Evolutionary conservation across 305 asterid species (phyloP).

Genomic region (Galium porrigens): DNA sequence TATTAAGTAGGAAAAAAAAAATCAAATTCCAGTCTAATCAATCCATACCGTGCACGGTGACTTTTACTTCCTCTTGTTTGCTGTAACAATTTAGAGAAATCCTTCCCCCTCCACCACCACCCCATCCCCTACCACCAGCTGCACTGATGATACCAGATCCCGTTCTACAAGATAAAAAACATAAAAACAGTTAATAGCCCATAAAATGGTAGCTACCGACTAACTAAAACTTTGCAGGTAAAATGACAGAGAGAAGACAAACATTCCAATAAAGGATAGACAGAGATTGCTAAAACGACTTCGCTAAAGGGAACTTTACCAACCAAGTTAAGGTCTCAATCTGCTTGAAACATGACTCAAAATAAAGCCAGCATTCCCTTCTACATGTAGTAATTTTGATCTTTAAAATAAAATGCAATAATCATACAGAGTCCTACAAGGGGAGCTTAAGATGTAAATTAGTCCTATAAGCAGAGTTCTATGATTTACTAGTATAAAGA

Average conservation of each 20-base stretch:
- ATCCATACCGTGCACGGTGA: conserved; percentile 68
- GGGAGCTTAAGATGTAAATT: neutral
- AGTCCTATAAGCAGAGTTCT: neutral
- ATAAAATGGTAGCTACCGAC: neutral
- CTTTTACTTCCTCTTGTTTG: conserved; percentile 90
- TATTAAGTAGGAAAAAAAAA: conserved; percentile 18
- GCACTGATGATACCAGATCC: conserved; percentile 77
- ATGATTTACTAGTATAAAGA: neutral
- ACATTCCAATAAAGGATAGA: neutral
- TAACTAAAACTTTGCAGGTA: conserved; percentile 4
- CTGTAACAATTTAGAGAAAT: conserved; percentile 82
- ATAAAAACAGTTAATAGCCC: conserved; percentile 16
- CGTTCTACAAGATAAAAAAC: conserved; percentile 47
- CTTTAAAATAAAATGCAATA: neutral
- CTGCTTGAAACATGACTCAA: neutral
- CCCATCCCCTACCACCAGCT: conserved; percentile 94
- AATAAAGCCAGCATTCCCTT: neutral
- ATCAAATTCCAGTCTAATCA: conserved; percentile 19
- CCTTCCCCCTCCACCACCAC: conserved; percentile 99
- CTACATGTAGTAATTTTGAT: neutral
- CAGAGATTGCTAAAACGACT: neutral
- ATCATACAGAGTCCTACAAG: neutral
- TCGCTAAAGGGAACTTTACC: neutral
- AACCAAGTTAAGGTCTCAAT: neutral
- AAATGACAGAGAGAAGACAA: neutral